phyloP scores from a whole-genome alignment of 129 eudicot genomes.

The Ambrosia trifida region DNA sequence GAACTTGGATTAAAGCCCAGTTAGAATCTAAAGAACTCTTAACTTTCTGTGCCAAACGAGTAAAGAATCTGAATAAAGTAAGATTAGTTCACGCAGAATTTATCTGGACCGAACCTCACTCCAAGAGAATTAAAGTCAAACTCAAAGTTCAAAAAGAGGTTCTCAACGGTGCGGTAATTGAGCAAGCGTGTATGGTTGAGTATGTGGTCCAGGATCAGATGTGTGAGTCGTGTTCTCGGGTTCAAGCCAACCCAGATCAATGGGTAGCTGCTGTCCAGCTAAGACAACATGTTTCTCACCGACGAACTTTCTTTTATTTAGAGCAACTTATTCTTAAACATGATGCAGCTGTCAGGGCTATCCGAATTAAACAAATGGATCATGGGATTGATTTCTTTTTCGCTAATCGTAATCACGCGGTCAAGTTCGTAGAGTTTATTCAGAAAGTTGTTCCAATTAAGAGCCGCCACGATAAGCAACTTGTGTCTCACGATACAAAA shows the following conservation, averaged over 20 bases:
- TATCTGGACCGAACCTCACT: conserved; percentile 21
- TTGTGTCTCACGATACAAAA: conserved; percentile 9
- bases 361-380: conserved; percentile 18
- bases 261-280: conserved; percentile 23
- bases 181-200: conserved; percentile 18
- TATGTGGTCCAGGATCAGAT: conserved; percentile 20
- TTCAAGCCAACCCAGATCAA: conserved; percentile 18
- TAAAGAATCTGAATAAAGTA: conserved; percentile 18
- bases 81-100: conserved; percentile 9
- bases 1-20: conserved; percentile 20
- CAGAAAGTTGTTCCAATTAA: conserved; percentile 13
- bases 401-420: conserved; percentile 12
- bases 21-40: conserved; percentile 17
- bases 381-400: conserved; percentile 20
- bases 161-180: conserved; percentile 9
- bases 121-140: conserved; percentile 18
- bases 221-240: conserved; percentile 18
- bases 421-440: conserved; percentile 18
- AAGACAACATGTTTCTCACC: conserved; percentile 19
- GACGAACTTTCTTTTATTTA: conserved; percentile 8
- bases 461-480: conserved; percentile 18
- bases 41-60: conserved; percentile 13
- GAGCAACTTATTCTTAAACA: conserved; percentile 20
- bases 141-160: conserved; percentile 20
- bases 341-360: conserved; percentile 20